These are phyloP conservation scores for Eucalyptus camaldulensis DNA, from an alignment of 345 rosid species.

Conservation along the genomic window DNA sequence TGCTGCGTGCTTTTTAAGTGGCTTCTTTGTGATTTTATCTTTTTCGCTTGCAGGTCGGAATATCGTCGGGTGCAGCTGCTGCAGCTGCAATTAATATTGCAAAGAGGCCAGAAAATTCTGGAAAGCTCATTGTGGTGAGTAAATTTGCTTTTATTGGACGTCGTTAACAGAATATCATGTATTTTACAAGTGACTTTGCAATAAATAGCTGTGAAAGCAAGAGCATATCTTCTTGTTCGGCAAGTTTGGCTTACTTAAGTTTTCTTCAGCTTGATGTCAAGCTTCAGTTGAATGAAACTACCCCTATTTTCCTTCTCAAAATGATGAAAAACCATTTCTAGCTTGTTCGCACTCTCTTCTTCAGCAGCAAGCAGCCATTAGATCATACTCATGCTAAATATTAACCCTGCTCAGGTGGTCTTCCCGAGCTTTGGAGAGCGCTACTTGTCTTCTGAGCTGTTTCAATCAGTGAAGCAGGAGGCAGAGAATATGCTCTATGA, in stretches of 20 bases:
- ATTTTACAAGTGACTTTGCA: not conserved
- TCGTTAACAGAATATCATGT: not conserved
- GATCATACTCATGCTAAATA: not conserved
- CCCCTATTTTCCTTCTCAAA: not conserved
- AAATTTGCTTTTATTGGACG: not conserved
- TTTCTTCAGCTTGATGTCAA: not conserved
- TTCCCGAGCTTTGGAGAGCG: constrained; percentile 50
- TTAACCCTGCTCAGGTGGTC: constrained; percentile 24
- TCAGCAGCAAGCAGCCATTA: not conserved
- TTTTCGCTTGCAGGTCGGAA: constrained; percentile 36
- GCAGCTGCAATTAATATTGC: constrained; percentile 78
- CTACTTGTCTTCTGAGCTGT: constrained; percentile 31
- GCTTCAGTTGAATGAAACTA: not conserved
- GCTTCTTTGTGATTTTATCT: not conserved
- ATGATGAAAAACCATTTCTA: not conserved
- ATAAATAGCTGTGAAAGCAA: not conserved
- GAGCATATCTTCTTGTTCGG: not conserved
- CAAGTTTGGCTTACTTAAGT: not conserved
- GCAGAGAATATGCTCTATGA: constrained; percentile 53
- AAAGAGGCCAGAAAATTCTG: constrained; percentile 70
- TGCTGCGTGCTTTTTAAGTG: not conserved
- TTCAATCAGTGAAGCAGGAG: constrained; percentile 49
- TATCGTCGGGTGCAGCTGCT: constrained; percentile 81
- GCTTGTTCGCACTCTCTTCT: not conserved
- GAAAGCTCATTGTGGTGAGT: constrained; percentile 80